These are phyloP conservation scores for Epichloe uncinata DNA, from an alignment of 2,329 filamentous ascomycete genomes.

Conservation along the genomic window DNA sequence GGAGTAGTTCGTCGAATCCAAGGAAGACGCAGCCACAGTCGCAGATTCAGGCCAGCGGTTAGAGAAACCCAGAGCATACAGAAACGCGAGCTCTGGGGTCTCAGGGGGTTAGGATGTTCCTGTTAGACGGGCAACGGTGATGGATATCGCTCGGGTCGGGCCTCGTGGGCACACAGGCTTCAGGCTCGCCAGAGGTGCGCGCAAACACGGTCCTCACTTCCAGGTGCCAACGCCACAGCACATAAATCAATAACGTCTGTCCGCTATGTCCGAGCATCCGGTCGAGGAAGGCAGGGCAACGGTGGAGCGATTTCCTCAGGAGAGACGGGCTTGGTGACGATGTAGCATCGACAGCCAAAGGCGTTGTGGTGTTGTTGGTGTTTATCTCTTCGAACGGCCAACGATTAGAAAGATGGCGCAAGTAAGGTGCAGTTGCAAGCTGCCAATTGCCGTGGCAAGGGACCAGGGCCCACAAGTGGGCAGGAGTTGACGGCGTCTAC, in stretches of 20 bases:
- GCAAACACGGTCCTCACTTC: slow-evolving; percentile 1
- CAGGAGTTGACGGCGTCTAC: neutral
- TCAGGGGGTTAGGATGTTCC: neutral
- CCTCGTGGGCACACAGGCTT: neutral
- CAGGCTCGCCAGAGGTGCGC: neutral
- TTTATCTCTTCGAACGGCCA: neutral
- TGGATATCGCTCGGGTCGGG: neutral
- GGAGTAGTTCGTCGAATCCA: neutral
- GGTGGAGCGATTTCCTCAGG: neutral
- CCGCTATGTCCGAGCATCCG: neutral
- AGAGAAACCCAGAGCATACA: neutral
- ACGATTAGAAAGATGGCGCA: neutral
- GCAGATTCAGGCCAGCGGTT: neutral
- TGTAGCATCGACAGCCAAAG: neutral
- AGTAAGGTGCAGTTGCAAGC: neutral
- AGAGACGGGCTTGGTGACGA: neutral
- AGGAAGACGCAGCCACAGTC: neutral
- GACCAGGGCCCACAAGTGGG: neutral
- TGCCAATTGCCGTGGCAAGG: no score
- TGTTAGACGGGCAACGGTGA: neutral
- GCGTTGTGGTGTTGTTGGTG: neutral
- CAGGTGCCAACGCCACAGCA: neutral
- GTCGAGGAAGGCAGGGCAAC: neutral
- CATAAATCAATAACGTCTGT: neutral
- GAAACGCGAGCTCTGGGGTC: neutral